phyloP scores from a whole-genome alignment of 2,329 filamentous ascomycete species.

The Podosphaera leucotricha region DNA sequence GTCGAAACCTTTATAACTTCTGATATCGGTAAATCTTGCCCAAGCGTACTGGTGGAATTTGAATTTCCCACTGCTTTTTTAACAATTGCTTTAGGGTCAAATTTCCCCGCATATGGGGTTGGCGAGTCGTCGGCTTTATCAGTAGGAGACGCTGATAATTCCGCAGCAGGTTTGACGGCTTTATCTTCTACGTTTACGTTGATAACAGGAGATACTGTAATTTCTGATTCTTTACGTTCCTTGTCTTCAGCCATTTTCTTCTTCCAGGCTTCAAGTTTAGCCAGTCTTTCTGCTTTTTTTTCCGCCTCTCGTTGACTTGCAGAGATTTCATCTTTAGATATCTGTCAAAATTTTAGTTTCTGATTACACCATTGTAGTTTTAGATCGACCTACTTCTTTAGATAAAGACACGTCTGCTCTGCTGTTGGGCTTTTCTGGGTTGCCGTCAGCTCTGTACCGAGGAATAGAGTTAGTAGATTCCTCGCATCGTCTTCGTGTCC shows the following conservation, averaged over 20 bases:
- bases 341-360: neutral
- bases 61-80: slow-evolving; percentile 48
- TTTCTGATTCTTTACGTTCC: slow-evolving; percentile 46
- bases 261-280: slow-evolving; percentile 78
- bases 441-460: slow-evolving; percentile 42
- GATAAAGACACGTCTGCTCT: slow-evolving; percentile 26
- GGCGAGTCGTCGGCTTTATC: slow-evolving; percentile 26
- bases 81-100: slow-evolving; percentile 65
- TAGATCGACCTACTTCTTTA: slow-evolving; percentile 30
- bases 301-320: slow-evolving; percentile 40
- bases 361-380: neutral
- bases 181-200: slow-evolving; percentile 53
- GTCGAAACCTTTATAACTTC: slow-evolving; percentile 21
- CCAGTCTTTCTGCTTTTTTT: slow-evolving; percentile 57
- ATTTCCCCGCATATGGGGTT: slow-evolving; percentile 49
- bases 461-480: slow-evolving; percentile 47
- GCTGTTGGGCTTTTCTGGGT: slow-evolving; percentile 27
- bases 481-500: slow-evolving; percentile 37
- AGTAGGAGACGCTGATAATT: slow-evolving; percentile 28
- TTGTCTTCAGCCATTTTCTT: slow-evolving; percentile 58
- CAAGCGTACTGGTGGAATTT: slow-evolving; percentile 29
- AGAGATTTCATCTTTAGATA: slow-evolving; percentile 8
- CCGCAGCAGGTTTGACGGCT: slow-evolving; percentile 19
- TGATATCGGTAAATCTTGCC: slow-evolving; percentile 28
- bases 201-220: slow-evolving; percentile 41